A percentile compares a stretch with the other conserved stretches of the same genome.
Evolutionary conservation across 306 rosid genomes (phyloP).

Genomic region (Vigna trinervia): DNA sequence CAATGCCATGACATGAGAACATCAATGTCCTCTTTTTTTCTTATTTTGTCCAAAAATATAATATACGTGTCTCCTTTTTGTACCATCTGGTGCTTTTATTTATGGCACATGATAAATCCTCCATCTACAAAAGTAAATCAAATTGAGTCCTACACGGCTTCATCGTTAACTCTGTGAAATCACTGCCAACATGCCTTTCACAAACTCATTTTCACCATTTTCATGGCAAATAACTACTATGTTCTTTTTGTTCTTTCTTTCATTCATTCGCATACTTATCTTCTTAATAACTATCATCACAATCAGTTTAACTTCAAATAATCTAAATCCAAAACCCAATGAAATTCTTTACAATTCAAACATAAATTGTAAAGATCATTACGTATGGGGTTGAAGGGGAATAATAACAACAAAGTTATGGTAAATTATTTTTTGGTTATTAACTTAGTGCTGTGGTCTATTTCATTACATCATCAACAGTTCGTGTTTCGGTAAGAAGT

Average conservation of each 20-base stretch:
- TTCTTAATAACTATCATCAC: neutral
- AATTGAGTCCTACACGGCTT: slow-evolving; percentile 57
- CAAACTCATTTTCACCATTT: slow-evolving; percentile 7
- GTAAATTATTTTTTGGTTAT: neutral
- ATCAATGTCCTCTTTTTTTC: neutral
- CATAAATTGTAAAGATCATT: neutral
- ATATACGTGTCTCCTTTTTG: slow-evolving; percentile 28
- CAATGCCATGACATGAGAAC: slow-evolving; percentile 37
- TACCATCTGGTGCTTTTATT: slow-evolving; percentile 44
- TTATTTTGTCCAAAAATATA: slow-evolving; percentile 34
- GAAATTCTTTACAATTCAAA: neutral
- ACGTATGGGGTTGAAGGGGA: neutral
- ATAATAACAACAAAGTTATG: neutral
- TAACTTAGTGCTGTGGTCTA: neutral
- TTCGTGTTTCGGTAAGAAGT: slow-evolving; percentile 12
- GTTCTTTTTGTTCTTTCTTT: neutral
- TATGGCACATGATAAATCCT: slow-evolving; percentile 41
- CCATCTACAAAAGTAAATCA: neutral
- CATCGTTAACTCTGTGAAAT: slow-evolving; percentile 24
- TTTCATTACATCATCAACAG: neutral
- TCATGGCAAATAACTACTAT: neutral
- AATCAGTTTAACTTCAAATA: neutral
- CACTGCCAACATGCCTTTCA: slow-evolving; percentile 16
- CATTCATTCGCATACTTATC: neutral
- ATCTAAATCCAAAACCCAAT: neutral